A percentile compares a stretch with the other conserved stretches of the same genome.
Conservation (phyloP, 805 yeast species). For the Komagataella ulmi region DNA sequence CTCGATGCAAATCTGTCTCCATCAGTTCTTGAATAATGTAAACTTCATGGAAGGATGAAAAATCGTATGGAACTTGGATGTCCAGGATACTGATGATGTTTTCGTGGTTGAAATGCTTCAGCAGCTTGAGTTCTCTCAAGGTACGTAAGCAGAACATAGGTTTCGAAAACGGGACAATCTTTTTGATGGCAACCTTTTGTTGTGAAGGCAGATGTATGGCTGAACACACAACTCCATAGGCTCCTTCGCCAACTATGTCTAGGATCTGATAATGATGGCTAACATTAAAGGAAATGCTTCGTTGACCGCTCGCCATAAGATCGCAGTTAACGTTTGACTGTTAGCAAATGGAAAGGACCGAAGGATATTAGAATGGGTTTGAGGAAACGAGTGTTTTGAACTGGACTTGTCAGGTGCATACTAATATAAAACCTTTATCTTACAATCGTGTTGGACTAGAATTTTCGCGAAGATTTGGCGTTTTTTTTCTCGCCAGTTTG, state of each 20-base stretch:
- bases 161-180: slow-evolving; percentile 84
- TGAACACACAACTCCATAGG: slow-evolving; percentile 88
- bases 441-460: background rate
- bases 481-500: background rate
- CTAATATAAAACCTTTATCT: background rate
- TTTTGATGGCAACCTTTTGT: slow-evolving; percentile 89
- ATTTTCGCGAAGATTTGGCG: background rate
- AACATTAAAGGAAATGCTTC: slow-evolving; percentile 53
- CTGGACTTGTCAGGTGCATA: background rate
- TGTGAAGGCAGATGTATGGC: slow-evolving; percentile 80
- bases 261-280: slow-evolving; percentile 76
- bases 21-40: slow-evolving; percentile 78
- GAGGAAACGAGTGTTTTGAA: background rate
- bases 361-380: background rate
- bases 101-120: slow-evolving; percentile 87
- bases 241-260: slow-evolving; percentile 89
- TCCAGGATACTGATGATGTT: slow-evolving; percentile 85
- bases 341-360: background rate
- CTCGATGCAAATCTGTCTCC: slow-evolving; percentile 81
- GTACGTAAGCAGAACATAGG: slow-evolving; percentile 84
- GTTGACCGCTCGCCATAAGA: background rate
- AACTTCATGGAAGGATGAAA: slow-evolving; percentile 72
- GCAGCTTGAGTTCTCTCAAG: slow-evolving; percentile 73
- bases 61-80: slow-evolving; percentile 70
- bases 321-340: background rate